Conservation (phyloP, 192 early-diverging fungal genomes). For the Cladochytrium replicatum region DNA sequence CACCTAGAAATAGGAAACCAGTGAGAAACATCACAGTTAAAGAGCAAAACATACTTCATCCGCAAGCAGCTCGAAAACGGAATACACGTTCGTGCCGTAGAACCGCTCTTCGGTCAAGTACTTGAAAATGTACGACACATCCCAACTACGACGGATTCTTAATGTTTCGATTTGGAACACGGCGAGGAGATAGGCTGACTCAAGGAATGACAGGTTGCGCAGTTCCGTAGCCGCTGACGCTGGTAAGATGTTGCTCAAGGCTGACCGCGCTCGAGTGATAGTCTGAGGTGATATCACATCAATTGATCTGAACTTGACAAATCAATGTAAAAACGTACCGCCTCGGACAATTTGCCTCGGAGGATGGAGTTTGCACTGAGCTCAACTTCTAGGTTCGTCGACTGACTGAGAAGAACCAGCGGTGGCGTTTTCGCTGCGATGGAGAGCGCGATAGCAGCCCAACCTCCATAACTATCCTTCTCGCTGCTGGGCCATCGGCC, state of each 20-base stretch:
- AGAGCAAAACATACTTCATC: constrained; percentile 30
- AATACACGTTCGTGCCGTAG: constrained; percentile 60
- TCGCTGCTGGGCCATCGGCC: constrained; percentile 61
- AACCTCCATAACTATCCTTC: too few relatives aligned
- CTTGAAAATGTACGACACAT: constrained; percentile 59
- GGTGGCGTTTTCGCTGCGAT: constrained; percentile 82
- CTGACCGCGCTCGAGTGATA: constrained; percentile 40
- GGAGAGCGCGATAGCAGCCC: constrained; percentile 50
- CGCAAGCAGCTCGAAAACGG: constrained; percentile 67
- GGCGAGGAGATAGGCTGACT: constrained; percentile 70
- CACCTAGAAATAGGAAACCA: constrained; percentile 6
- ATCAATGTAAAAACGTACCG: constrained; percentile 14
- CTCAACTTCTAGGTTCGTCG: constrained; percentile 77
- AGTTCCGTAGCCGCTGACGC: constrained; percentile 42
- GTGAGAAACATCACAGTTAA: constrained; percentile 5
- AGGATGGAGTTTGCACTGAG: constrained; percentile 79
- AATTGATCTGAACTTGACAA: constrained; percentile 3
- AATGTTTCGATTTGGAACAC: constrained; percentile 77
- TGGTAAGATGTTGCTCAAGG: constrained; percentile 44
- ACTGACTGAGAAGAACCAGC: constrained; percentile 58
- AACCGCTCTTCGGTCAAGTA: constrained; percentile 86
- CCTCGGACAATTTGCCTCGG: constrained; percentile 43
- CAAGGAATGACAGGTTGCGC: constrained; percentile 55
- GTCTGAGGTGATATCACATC: neutral
- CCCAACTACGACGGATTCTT: constrained; percentile 49